A percentile compares a stretch with the other conserved stretches of the same genome.
phyloP scores from a whole-genome alignment of 2,329 filamentous ascomycete genomes.

The Aquanectria penicillioides region DNA sequence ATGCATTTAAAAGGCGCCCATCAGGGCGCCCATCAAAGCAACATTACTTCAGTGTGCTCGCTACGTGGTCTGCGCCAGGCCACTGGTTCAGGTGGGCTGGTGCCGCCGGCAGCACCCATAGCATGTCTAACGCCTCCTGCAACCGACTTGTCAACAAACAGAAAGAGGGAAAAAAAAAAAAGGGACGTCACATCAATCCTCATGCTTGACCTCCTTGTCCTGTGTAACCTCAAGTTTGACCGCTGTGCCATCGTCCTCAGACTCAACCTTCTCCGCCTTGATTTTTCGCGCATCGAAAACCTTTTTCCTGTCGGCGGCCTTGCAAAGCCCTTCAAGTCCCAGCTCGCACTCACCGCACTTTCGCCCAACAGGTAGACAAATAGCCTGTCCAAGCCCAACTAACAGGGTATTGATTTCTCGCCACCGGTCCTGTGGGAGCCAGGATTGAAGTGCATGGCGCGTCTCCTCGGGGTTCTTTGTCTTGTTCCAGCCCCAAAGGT shows the following conservation, averaged over 20 bases:
- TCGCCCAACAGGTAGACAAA: conserved; percentile 82
- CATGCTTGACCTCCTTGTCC: conserved; percentile 42
- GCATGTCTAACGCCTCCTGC: neutral
- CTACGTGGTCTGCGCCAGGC: conserved; percentile 22
- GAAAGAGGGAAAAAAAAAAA: too few species aligned
- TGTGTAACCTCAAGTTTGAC: conserved; percentile 38
- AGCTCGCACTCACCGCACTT: conserved; percentile 89
- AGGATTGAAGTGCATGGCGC: conserved; percentile 76
- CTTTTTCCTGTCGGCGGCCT: conserved; percentile 73
- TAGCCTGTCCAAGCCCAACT: conserved; percentile 87
- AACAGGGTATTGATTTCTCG: conserved; percentile 91
- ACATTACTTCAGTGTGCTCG: conserved; percentile 5
- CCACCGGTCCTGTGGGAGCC: conserved; percentile 88
- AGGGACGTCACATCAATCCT: conserved; percentile 38
- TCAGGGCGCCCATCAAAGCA: conserved; percentile 2
- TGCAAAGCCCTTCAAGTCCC: conserved; percentile 79
- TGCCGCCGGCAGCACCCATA: conserved; percentile 17
- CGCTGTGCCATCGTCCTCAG: conserved; percentile 35
- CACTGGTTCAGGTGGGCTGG: conserved; percentile 12
- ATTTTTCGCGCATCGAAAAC: conserved; percentile 65
- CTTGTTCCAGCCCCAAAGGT: conserved; percentile 91
- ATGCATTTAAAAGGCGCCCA: conserved; percentile 24
- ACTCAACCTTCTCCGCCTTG: conserved; percentile 42
- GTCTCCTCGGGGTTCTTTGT: conserved; percentile 87
- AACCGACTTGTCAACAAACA: conserved; percentile 11